Base-by-base conservation (phyloP, 352 stramenopile genomes). In the Thraustotheca clavata region DNA sequence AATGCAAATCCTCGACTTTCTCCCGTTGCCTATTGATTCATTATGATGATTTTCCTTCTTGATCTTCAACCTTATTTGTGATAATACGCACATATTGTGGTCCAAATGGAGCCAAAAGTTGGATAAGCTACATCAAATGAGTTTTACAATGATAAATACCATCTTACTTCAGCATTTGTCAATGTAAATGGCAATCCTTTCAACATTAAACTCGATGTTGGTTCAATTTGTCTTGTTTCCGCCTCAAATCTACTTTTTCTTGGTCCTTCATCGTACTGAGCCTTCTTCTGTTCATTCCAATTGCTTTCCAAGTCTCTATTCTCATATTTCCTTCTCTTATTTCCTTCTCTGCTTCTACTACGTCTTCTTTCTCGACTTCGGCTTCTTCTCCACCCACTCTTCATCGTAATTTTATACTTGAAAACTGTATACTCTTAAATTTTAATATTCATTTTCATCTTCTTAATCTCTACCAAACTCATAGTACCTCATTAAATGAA, bases 1-100 rank as follows among this genome's bases (percentile, higher is more conserved):
- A 91, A 94, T 5, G 78, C 85, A 62, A 94, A 91, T 41, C 85
- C 85, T 8, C 85, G 80, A 46, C 74, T 68, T 55, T 87, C 76
- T 26, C 80, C 78, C 27, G 83, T 90, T 14, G 65, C 50, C 78
- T 84, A 43, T 32, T 12, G 24, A 24, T 35, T 8, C 14, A 16
- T 2, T 12, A 36, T 40, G 7, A 14, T 11, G 7, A 7, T 27
- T 16, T 20, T 57, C 8, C n/a, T n/a, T 20, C 12, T 12, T 11
- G 41, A 14, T 16, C 24, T 33, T 20, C 47, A 61, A 88, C 83
- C 75, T 91, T 89, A 54, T 90, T 72, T 52, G 80, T 73, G 66
- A 94, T 89, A 46, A 75, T 69, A 43, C 75, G 70, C 8, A 72
- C 75, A 14, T 73, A 67, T 12, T 73, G 52, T 27, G 85, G 85